Conservation (phyloP, 139 green algal species). For the Micractinium sp. region DNA sequence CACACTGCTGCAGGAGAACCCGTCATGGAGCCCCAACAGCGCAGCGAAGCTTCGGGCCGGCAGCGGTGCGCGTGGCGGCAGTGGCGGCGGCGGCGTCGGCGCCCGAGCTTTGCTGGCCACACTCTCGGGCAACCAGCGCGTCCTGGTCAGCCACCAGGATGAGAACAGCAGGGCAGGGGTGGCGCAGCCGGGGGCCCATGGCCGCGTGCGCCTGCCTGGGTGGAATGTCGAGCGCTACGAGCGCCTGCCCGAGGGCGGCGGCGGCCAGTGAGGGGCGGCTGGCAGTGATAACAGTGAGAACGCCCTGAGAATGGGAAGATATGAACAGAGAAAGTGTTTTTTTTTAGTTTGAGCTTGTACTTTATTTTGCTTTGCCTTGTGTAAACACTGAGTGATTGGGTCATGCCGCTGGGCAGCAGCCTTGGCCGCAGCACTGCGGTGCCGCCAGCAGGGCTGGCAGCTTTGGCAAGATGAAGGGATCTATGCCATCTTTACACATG, state of each 20-base stretch:
- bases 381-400: neutral
- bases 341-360: too few species aligned
- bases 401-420: too few species aligned
- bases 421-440: neutral
- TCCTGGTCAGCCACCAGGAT: neutral
- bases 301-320: neutral
- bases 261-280: neutral
- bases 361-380: neutral
- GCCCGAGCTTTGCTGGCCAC: neutral
- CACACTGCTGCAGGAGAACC: neutral
- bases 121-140: neutral
- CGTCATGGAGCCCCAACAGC: neutral
- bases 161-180: constrained; percentile 4
- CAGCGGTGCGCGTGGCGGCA: neutral
- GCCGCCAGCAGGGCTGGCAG: too few species aligned
- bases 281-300: neutral
- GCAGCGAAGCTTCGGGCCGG: neutral
- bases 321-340: neutral
- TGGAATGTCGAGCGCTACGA: neutral
- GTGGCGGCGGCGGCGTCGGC: neutral
- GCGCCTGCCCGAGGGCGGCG: neutral
- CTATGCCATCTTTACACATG: too few species aligned
- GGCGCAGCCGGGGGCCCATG: neutral
- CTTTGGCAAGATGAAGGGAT: too few species aligned
- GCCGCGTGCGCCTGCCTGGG: neutral